Evolutionary conservation across 2,329 filamentous ascomycete species (phyloP).

Genomic region (Aspergillus sergii): DNA sequence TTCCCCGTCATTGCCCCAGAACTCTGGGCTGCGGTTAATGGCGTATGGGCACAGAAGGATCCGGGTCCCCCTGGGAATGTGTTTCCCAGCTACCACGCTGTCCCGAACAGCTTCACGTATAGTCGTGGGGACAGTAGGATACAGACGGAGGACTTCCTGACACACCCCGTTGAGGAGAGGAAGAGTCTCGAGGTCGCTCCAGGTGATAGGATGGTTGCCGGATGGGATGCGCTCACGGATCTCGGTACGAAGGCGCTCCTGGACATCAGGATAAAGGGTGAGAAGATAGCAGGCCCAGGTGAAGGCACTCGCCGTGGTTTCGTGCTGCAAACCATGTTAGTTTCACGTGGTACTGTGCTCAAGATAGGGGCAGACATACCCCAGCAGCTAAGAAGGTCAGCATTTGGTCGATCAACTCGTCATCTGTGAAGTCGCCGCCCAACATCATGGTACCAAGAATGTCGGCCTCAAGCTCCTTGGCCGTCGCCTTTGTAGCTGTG

Average conservation of each 20-base stretch:
- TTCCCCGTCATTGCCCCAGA: conserved; percentile 75
- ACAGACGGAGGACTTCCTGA: conserved; percentile 66
- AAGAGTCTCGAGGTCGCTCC: conserved; percentile 55
- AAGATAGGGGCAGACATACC: conserved; percentile 20
- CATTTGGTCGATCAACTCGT: conserved; percentile 46
- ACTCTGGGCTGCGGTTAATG: conserved; percentile 66
- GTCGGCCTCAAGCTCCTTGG: conserved; percentile 37
- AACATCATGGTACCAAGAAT: conserved; percentile 44
- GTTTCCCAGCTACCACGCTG: conserved; percentile 62
- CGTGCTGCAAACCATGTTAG: conserved; percentile 41
- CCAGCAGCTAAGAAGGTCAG: conserved; percentile 46
- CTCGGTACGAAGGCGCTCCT: conserved; percentile 54
- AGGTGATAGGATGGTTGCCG: conserved; percentile 28
- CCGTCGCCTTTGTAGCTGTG: conserved; percentile 39
- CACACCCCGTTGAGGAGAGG: conserved; percentile 69
- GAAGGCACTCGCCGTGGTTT: conserved; percentile 58
- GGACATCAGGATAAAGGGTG: conserved; percentile 52
- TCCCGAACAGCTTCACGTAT: conserved; percentile 44
- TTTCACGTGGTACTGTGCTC: background rate
- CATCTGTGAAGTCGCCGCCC: conserved; percentile 41
- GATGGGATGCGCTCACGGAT: conserved; percentile 51
- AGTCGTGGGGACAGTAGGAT: conserved; percentile 44
- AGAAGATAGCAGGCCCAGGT: conserved; percentile 59
- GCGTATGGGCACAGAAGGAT: conserved; percentile 69
- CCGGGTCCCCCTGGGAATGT: conserved; percentile 69